Conservation (phyloP, 805 yeast species). For the Candida silvicultrix region DNA sequence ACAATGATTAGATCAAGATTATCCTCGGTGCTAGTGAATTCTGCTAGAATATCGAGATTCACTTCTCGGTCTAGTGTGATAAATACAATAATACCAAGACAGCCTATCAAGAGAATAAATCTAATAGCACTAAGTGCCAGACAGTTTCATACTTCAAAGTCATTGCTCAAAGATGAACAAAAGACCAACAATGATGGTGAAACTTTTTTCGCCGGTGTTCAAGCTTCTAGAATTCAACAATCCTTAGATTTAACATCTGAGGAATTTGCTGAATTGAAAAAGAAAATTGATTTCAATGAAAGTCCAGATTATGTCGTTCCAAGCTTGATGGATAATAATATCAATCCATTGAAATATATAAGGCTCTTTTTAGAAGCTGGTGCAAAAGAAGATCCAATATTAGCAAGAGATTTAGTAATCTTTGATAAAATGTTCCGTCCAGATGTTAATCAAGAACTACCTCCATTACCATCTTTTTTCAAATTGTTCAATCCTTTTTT, state of each 20-base stretch:
- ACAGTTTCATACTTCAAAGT: background rate
- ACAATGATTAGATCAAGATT: conserved; percentile 1
- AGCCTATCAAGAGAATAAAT: background rate
- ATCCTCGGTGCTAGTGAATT: background rate
- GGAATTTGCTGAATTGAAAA: background rate
- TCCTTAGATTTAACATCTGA: background rate
- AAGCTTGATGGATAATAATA: background rate
- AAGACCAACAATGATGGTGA: background rate
- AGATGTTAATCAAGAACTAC: background rate
- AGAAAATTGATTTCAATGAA: background rate
- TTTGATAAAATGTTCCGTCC: background rate
- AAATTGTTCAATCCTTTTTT: background rate
- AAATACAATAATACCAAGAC: background rate
- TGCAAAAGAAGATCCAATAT: background rate
- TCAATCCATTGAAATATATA: background rate
- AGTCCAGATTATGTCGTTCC: background rate
- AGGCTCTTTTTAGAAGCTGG: background rate
- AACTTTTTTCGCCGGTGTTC: background rate
- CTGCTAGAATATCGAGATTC: background rate
- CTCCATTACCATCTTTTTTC: background rate
- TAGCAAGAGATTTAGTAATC: background rate
- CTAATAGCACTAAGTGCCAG: background rate
- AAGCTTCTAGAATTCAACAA: background rate
- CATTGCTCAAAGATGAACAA: background rate
- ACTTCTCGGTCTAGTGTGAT: background rate